Percentiles rank a stretch among this genome's conserved stretches.
Evolutionary conservation across 495 filamentous ascomycete species (phyloP).

Genomic region (Beverwykella pulmonaria): DNA sequence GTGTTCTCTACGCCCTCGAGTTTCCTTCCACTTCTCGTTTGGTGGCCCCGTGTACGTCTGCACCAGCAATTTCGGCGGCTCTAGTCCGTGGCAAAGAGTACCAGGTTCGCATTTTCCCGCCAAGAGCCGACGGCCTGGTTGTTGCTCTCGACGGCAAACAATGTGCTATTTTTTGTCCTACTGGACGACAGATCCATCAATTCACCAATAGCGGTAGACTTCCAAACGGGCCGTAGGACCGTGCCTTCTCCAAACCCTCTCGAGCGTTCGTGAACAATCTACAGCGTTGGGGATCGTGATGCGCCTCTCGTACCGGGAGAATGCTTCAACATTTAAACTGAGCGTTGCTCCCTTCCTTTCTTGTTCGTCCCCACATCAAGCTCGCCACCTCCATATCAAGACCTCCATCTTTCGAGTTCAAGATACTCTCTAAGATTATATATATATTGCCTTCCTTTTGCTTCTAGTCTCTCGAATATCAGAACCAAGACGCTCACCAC

Average conservation of each 20-base stretch:
- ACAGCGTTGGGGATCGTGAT: background rate
- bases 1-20: slow-evolving; percentile 11
- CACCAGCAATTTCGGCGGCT: slow-evolving; percentile 26
- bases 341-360: slow-evolving; percentile 31
- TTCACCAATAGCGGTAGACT: slow-evolving; percentile 13
- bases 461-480: background rate
- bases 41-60: slow-evolving; percentile 9
- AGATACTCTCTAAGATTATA: background rate
- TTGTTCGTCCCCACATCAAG: slow-evolving; percentile 19
- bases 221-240: slow-evolving; percentile 21
- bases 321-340: slow-evolving; percentile 25
- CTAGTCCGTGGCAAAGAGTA: slow-evolving; percentile 15
- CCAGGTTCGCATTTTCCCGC: slow-evolving; percentile 11
- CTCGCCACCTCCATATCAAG: slow-evolving; percentile 17
- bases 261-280: slow-evolving; percentile 13
- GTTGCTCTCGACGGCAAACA: slow-evolving; percentile 5
- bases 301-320: slow-evolving; percentile 29
- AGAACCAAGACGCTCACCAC: background rate
- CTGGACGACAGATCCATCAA: background rate
- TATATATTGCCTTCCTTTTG: background rate
- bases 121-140: slow-evolving; percentile 10
- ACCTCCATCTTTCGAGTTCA: background rate
- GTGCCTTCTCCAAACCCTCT: slow-evolving; percentile 10
- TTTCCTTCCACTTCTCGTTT: slow-evolving; percentile 5
- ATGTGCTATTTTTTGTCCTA: slow-evolving; percentile 22